Percentiles rank a stretch among this genome's conserved stretches.
Evolutionary conservation across 73 alveolate genomes (phyloP).

Genomic region (Paramecium bursaria): DNA sequence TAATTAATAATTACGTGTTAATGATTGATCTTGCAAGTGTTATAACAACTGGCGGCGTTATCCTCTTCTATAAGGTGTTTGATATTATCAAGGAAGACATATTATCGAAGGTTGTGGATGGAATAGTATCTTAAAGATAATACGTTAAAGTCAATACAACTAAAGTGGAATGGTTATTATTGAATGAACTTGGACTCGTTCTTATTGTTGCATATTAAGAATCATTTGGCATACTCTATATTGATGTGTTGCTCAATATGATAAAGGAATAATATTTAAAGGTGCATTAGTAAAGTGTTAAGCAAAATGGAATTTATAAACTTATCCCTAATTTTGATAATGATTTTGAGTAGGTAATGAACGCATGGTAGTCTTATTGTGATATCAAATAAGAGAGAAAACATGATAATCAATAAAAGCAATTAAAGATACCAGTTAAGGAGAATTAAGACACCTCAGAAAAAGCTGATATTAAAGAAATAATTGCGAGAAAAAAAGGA

Average conservation of each 20-base stretch:
- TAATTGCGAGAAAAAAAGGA: conserved; percentile 72
- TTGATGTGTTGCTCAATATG: conserved; percentile 54
- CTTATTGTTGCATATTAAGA: conserved; percentile 68
- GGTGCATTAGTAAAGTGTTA: background rate
- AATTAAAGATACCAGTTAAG: background rate
- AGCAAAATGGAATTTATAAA: conserved; percentile 37
- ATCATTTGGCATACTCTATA: conserved; percentile 43
- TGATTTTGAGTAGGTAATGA: conserved; percentile 58
- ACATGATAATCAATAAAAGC: conserved; percentile 20
- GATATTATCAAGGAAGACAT: conserved; percentile 46
- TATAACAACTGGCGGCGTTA: conserved; percentile 63
- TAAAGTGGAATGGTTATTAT: background rate
- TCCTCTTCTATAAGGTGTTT: conserved; percentile 59
- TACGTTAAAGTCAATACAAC: background rate
- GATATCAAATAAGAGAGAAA: conserved; percentile 59
- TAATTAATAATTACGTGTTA: background rate
- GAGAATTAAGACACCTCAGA: background rate
- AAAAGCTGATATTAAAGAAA: conserved; percentile 16
- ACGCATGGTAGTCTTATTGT: conserved; percentile 61
- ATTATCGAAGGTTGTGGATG: conserved; percentile 14
- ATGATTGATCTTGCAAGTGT: conserved; percentile 67
- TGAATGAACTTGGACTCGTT: conserved; percentile 23
- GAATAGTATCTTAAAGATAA: conserved; percentile 1
- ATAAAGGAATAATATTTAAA: conserved; percentile 17
- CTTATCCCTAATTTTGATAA: conserved; percentile 53